A percentile compares a stretch with the other conserved stretches of the same genome.
These are phyloP conservation scores for Septoria petroselini DNA, from an alignment of 2,329 filamentous ascomycete genomes.

Conservation along the genomic window DNA sequence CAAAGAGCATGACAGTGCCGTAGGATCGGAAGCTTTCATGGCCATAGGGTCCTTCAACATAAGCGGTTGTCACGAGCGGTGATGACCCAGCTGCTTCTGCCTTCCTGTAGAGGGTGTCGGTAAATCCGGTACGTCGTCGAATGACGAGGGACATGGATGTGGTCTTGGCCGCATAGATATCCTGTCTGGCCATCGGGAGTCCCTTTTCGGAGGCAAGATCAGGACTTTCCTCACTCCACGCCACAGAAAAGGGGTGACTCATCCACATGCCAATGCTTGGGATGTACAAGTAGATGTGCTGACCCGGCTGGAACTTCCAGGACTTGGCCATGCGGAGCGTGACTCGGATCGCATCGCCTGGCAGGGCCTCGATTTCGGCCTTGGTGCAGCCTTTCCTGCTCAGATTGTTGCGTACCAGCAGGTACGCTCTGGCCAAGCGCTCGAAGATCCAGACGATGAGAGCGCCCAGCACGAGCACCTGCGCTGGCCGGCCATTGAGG, in stretches of 20 bases:
- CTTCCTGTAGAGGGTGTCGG: conserved; percentile 71
- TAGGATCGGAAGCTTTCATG: conserved; percentile 85
- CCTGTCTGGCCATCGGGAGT: conserved; percentile 50
- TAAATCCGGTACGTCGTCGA: conserved; percentile 84
- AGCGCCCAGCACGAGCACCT: conserved; percentile 60
- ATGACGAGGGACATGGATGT: conserved; percentile 76
- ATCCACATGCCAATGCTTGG: conserved; percentile 69
- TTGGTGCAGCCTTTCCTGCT: conserved; percentile 61
- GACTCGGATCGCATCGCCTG: conserved; percentile 70
- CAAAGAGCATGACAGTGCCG: conserved; percentile 85
- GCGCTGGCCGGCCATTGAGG: conserved; percentile 55
- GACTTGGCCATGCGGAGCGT: conserved; percentile 71
- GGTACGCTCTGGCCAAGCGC: conserved; percentile 57
- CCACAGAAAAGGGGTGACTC: conserved; percentile 75
- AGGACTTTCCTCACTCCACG: conserved; percentile 67
- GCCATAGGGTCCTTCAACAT: conserved; percentile 83
- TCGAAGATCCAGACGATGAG: conserved; percentile 67
- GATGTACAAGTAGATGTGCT: conserved; percentile 78
- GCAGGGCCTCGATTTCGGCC: conserved; percentile 70
- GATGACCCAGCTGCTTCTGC: conserved; percentile 56
- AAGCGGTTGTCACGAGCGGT: conserved; percentile 63
- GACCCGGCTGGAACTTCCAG: conserved; percentile 72
- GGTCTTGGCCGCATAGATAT: conserved; percentile 49
- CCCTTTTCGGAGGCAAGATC: conserved; percentile 43
- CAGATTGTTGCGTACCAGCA: conserved; percentile 63